Evolutionary conservation across 108 stramenopile genomes (phyloP).

Genomic region (Asterionellopsis glacialis): DNA sequence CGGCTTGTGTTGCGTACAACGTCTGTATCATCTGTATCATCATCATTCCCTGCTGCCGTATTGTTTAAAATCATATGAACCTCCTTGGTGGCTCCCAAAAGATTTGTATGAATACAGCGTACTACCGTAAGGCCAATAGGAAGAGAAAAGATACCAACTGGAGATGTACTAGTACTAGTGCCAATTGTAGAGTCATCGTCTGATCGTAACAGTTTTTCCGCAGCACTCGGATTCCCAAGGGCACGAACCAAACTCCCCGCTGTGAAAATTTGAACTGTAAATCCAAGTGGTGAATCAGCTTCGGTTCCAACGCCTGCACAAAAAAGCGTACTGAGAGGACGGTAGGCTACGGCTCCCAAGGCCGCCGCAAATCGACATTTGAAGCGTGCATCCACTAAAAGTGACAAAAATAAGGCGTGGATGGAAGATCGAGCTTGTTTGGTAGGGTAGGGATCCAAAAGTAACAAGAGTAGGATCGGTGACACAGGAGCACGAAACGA

Average conservation of each 20-base stretch:
- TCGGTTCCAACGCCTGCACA: slow-evolving; percentile 90
- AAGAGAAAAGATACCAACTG: slow-evolving; percentile 58
- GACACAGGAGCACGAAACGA: slow-evolving; percentile 77
- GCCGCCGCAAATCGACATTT: slow-evolving; percentile 82
- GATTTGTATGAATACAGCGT: slow-evolving; percentile 79
- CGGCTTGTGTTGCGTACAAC: background rate
- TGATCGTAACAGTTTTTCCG: slow-evolving; percentile 57
- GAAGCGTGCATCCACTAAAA: slow-evolving; percentile 77
- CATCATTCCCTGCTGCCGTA: slow-evolving; percentile 30
- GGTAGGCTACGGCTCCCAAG: slow-evolving; percentile 77
- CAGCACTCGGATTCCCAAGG: slow-evolving; percentile 64
- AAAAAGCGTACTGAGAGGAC: slow-evolving; percentile 75
- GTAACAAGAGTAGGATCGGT: slow-evolving; percentile 60
- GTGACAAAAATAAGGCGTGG: slow-evolving; percentile 72
- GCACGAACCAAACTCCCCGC: slow-evolving; percentile 84
- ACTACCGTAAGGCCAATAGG: slow-evolving; percentile 77
- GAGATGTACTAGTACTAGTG: slow-evolving; percentile 12
- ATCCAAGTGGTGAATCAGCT: slow-evolving; percentile 76
- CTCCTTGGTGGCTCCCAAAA: slow-evolving; percentile 80
- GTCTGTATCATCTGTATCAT: slow-evolving; percentile 23
- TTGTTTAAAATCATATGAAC: slow-evolving; percentile 60
- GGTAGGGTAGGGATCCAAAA: slow-evolving; percentile 86
- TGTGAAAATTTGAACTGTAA: slow-evolving; percentile 89
- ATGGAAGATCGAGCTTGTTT: slow-evolving; percentile 70
- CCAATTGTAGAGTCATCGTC: slow-evolving; percentile 39